Evolutionary conservation across 257 asterid species (phyloP), one percentile per base, ranked within the genome.

Genomic region (Lycium ferocissimum): DNA sequence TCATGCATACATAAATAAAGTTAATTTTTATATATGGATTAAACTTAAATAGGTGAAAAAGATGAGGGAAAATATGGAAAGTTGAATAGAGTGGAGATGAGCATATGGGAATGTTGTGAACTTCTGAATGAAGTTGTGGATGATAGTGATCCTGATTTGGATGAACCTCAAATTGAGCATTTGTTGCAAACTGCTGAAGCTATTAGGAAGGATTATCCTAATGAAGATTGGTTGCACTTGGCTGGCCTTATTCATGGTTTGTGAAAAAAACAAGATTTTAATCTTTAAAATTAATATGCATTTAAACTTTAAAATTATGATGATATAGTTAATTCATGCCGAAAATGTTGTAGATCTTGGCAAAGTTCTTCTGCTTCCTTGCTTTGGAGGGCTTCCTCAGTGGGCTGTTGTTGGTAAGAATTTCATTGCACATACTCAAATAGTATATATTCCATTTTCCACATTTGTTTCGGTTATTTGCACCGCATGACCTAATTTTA

Each of bases 61-160:
- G 37, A 89, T 83, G 90, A 88, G 88, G 15, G 91, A 85, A 35
- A 82, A 63, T 89, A 85, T 70, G 79, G 81, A 11, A 88, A 86
- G 67, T 0, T 91, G 87, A 86, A 91, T 58, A 83, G 20, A 66
- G 83, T 62, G 14, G 92, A 86, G 79, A 91, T 88, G 93, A 89
- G 93, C 53, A 88, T 89, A 47, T 91, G 93, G 93, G 93, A 89
- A 87, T 85, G 93, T 18, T 89, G 93, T 49, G 93, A 88, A 38
- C 89, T 89, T 35, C 84, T 89, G 37, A 87, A 89, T 83, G 87
- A 91, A 4, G 87, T 84, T 14, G 90, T 89, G 54, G 93, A 91
- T 79, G 92, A 88, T 10, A 91, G 92, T 43, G 91, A 91, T 88
- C 93, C 90, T 6, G 93, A 89, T 84, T 87, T 88, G 80, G 93